Percentiles rank a stretch among this genome's conserved stretches.
These are phyloP conservation scores for Canariomyces notabilis DNA, from an alignment of 2,329 filamentous ascomycete species.

Conservation along the genomic window DNA sequence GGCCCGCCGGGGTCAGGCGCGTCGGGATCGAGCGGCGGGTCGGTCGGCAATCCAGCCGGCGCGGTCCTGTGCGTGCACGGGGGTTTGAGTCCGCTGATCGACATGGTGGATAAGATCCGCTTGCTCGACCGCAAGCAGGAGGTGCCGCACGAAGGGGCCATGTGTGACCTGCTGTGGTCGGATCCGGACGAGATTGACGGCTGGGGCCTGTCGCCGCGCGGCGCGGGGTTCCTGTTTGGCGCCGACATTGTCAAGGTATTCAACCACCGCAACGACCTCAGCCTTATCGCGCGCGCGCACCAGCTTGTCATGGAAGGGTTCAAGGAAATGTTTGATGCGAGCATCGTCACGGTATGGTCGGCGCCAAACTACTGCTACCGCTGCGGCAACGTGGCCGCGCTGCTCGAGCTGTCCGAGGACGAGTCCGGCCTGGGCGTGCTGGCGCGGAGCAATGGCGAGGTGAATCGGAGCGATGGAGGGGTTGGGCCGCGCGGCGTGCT, in stretches of 20 bases:
- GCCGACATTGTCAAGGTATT: conserved; percentile 94
- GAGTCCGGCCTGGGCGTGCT: conserved; percentile 68
- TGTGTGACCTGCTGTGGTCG: conserved; percentile 98
- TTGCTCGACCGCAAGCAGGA: conserved; percentile 95
- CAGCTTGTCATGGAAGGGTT: conserved; percentile 99
- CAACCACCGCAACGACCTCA: conserved; percentile 90
- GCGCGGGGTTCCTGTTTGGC: conserved; percentile 92
- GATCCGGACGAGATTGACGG: conserved; percentile 97
- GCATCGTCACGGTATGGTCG: conserved; percentile 98
- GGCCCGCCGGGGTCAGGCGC: conserved; percentile 78
- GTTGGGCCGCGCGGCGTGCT: conserved; percentile 37
- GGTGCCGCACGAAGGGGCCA: conserved; percentile 95
- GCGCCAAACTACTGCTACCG: conserved; percentile 96
- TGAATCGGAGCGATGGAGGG: conserved; percentile 51
- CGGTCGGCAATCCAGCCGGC: conserved; percentile 64
- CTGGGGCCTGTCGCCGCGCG: conserved; percentile 90
- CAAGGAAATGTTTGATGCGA: conserved; percentile 97
- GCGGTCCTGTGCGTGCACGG: conserved; percentile 95
- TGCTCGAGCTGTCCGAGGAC: conserved; percentile 88
- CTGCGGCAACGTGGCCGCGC: conserved; percentile 92
- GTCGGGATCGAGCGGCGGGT: conserved; percentile 60
- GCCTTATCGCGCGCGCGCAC: conserved; percentile 87
- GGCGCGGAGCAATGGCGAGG: conserved; percentile 66
- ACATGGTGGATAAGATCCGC: conserved; percentile 92
- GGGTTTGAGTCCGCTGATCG: conserved; percentile 83